Percentiles rank a stretch among this genome's conserved stretches.
Conservation (phyloP, 805 yeast species). For the Tetrapisispora arboricola region DNA sequence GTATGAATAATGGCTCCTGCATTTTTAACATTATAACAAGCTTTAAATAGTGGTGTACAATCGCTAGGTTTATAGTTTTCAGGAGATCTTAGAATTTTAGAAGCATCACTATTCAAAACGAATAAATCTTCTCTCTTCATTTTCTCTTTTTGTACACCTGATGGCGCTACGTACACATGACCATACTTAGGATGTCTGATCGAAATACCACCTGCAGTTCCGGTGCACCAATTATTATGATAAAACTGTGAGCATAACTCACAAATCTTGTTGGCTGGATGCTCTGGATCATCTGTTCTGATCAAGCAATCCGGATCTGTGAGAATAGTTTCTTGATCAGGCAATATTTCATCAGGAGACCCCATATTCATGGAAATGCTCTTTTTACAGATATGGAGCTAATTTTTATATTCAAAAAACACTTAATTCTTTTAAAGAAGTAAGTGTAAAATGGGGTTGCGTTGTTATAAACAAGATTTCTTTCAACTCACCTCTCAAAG, state of each 20-base stretch:
- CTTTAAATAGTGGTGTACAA: slow-evolving; percentile 80
- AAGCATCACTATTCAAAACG: slow-evolving; percentile 44
- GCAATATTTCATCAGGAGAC: neutral
- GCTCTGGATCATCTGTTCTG: slow-evolving; percentile 40
- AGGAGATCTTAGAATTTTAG: slow-evolving; percentile 52
- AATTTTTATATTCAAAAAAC: no score
- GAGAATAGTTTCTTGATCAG: neutral
- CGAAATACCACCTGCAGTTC: slow-evolving; percentile 94
- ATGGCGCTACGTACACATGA: slow-evolving; percentile 71
- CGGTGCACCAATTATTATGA: slow-evolving; percentile 82
- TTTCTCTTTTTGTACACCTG: slow-evolving; percentile 92
- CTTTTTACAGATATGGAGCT: no score
- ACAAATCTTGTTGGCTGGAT: slow-evolving; percentile 81
- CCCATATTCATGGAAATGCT: neutral
- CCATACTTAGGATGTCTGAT: slow-evolving; percentile 39
- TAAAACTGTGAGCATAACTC: slow-evolving; percentile 70
- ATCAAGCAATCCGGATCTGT: slow-evolving; percentile 21
- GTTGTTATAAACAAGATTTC: no score
- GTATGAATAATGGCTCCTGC: slow-evolving; percentile 95
- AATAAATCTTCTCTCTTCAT: slow-evolving; percentile 76
- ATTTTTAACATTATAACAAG: slow-evolving; percentile 53
- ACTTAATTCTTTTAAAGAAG: no score
- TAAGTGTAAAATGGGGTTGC: no score
- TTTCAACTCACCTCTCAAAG: no score
- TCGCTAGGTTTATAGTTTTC: slow-evolving; percentile 73